Evolutionary conservation across 2,329 filamentous ascomycete species (phyloP).

Genomic region (Leptographium procerum): DNA sequence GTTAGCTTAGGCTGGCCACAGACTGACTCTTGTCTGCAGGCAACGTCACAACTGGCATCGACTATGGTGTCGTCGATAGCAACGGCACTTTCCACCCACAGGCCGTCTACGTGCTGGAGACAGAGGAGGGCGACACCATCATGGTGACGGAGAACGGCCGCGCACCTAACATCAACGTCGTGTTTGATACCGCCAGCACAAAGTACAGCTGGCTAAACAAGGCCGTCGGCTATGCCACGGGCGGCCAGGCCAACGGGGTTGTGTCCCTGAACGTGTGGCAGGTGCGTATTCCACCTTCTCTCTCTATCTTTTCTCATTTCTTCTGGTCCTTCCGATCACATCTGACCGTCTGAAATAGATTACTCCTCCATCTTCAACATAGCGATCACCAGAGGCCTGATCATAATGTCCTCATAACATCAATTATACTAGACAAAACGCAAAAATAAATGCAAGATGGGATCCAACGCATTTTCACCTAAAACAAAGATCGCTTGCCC

Average conservation of each 20-base stretch:
- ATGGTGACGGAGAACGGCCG: slow-evolving; percentile 25
- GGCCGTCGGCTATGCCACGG: slow-evolving; percentile 17
- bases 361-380: neutral
- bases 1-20: no score
- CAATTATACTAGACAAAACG: neutral
- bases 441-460: neutral
- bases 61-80: slow-evolving; percentile 25
- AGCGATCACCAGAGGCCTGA: neutral
- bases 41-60: slow-evolving; percentile 21
- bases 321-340: neutral
- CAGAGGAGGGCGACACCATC: slow-evolving; percentile 25
- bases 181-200: slow-evolving; percentile 23
- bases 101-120: slow-evolving; percentile 27
- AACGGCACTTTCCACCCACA: slow-evolving; percentile 26
- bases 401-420: neutral
- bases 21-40: slow-evolving; percentile 10
- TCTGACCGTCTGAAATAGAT: neutral
- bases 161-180: slow-evolving; percentile 22
- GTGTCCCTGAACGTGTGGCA: slow-evolving; percentile 11
- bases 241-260: slow-evolving; percentile 1
- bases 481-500: neutral
- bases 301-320: neutral
- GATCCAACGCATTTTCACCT: neutral
- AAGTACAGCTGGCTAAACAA: slow-evolving; percentile 27
- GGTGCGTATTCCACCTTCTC: slow-evolving; percentile 1